Base-by-base conservation (phyloP, 2,329 filamentous ascomycete genomes). In the Pseudocercospora fuligena region DNA sequence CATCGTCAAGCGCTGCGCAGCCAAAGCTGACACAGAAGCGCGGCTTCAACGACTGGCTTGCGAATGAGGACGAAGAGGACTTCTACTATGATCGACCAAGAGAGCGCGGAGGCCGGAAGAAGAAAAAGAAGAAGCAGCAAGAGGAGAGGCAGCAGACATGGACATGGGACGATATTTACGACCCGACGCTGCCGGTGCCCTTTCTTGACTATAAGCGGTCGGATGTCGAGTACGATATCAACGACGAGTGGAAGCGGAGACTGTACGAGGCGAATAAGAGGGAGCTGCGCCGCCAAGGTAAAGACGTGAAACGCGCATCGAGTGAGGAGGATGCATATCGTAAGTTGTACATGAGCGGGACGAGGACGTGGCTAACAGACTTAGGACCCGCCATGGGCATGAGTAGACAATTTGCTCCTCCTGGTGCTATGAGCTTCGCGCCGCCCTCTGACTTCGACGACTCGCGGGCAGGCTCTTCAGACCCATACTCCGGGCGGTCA, bases 141-240 rank as follows among this genome's bases (percentile, higher is more conserved):
- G 79, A 85, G 31, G 79, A 80, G 5, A 81, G 85, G n/a, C 56
- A 67, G n/a, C 66, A 68, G 56, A 33, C 61, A 40, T 66, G 70
- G 67, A 90, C 97, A 76, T 97, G 93, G 93, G 91, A 97, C 77
- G 93, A 96, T 77, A 87, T 95, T 25, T 97, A 97, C 77, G 94
- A 97, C 74, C 92, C 93, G 0, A 84, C 90, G 11, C 84, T 91
- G 46, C 93, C 94, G 8, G 96, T 92, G 47, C 93, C 89, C 71
- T 91, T 94, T 59, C 91, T 94, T 63, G 91, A 94, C 75, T 97
- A 95, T 76, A 86, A 92, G 66, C 85, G 89, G 67, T 95, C 92
- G 74, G 92, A 96, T 66, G 93, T 97, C 80, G 90, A 92, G 76
- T 87, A 94, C 66, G 93, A 96, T 76, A 87, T 93, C 3, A 86